phyloP scores from a whole-genome alignment of 2,329 filamentous ascomycete genomes.

The Scytalidium sp. region DNA sequence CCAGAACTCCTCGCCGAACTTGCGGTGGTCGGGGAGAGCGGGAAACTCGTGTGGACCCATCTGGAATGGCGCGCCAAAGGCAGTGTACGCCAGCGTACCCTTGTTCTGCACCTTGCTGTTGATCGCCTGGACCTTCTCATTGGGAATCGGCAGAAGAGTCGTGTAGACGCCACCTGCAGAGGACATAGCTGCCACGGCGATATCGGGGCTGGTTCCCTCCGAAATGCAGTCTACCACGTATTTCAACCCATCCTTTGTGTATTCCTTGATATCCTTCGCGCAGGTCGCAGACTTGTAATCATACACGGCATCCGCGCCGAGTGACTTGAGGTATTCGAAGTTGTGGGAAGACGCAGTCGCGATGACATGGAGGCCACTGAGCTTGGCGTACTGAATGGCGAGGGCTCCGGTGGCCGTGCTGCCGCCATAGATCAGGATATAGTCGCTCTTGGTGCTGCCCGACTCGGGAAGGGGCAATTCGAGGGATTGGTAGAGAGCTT shows the following conservation, averaged over 20 bases:
- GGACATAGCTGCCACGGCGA: conserved; percentile 38
- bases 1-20: conserved; percentile 37
- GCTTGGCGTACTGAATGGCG: conserved; percentile 46
- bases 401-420: conserved; percentile 47
- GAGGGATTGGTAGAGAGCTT: conserved; percentile 45
- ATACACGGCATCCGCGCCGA: conserved; percentile 43
- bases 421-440: conserved; percentile 47
- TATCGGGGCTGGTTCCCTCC: conserved; percentile 28
- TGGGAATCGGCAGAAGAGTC: conserved; percentile 34
- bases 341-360: conserved; percentile 45
- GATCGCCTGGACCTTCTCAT: conserved; percentile 38
- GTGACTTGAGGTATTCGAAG: conserved; percentile 41
- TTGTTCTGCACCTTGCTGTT: conserved; percentile 29
- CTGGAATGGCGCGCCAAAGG: conserved; percentile 33
- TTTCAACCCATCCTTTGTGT: conserved; percentile 39
- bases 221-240: conserved; percentile 48
- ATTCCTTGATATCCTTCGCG: conserved; percentile 42
- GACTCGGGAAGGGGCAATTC: conserved; percentile 42
- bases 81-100: conserved; percentile 37
- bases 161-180: conserved; percentile 35
- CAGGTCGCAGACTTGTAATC: conserved; percentile 46
- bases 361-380: conserved; percentile 35
- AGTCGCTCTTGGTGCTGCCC: conserved; percentile 32
- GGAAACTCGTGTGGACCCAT: conserved; percentile 14
- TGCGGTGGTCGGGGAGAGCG: conserved; percentile 27